Evolutionary conservation across 116 monocot genomes (phyloP).

Genomic region (Dioscorea cayenensis): DNA sequence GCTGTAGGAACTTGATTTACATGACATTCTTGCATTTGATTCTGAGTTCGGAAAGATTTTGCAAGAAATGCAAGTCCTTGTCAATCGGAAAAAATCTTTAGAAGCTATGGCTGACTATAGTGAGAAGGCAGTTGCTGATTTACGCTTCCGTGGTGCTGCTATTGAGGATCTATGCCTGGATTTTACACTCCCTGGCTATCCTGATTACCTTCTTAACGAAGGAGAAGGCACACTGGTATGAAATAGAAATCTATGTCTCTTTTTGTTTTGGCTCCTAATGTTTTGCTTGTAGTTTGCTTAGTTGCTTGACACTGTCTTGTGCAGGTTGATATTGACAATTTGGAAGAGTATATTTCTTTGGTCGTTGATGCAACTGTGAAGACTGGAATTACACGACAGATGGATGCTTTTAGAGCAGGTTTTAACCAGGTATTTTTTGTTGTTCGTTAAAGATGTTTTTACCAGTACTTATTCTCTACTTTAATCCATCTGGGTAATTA

Average conservation of each 20-base stretch:
- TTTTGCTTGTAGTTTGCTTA: not conserved
- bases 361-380: slow-evolving; percentile 93
- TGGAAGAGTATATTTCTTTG: slow-evolving; percentile 86
- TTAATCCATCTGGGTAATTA: too few relatives aligned
- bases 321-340: slow-evolving; percentile 80
- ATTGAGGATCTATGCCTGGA: slow-evolving; percentile 82
- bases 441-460: not conserved
- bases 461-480: too few relatives aligned
- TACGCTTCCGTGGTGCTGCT: slow-evolving; percentile 62
- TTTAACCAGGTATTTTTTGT: slow-evolving; percentile 74
- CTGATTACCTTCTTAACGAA: slow-evolving; percentile 79
- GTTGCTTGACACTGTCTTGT: not conserved
- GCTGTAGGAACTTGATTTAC: slow-evolving; percentile 77
- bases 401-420: slow-evolving; percentile 89
- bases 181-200: slow-evolving; percentile 96
- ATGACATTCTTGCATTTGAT: slow-evolving; percentile 94
- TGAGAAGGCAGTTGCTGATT: slow-evolving; percentile 36
- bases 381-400: slow-evolving; percentile 72
- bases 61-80: slow-evolving; percentile 90
- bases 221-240: slow-evolving; percentile 49
- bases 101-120: slow-evolving; percentile 24
- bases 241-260: not conserved
- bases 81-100: slow-evolving; percentile 43
- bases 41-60: slow-evolving; percentile 83
- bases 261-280: not conserved